Evolutionary conservation across 257 asterid genomes (phyloP), one percentile per base, ranked within the genome.

Genomic region (Prunella vulgaris): DNA sequence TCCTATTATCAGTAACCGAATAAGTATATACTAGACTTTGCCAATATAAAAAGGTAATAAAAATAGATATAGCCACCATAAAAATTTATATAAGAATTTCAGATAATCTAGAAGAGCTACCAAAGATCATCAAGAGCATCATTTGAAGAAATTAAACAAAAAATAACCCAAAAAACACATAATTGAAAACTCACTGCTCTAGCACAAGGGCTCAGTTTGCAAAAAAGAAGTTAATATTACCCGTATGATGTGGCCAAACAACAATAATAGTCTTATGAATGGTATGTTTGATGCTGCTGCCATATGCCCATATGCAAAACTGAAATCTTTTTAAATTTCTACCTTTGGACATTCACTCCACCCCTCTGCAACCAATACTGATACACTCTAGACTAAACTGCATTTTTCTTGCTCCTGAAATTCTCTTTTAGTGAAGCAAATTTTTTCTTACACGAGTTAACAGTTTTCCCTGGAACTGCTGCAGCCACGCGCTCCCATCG

Each of bases 401-500:
- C 78, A 46, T 3, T 76, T 76, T 87, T 93, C 90, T 85, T 85
- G 91, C 61, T 93, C 90, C 99, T 88, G 86, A 90, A 90, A 74
- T 71, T 86, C 82, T 90, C 99, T 68, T 84, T 93, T 53, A 93
- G 85, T 21, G 82, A 78, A 0, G 88, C 77, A 53, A 90, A 80
- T 69, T 87, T 90, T 64, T 86, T 93, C 91, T 83, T 87, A 63
- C 97, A 90, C 78, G 86, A 94, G 77, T 58, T 74, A 22, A 86
- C 76, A 1, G 86, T 80, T 83, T 87, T 93, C 32, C 96, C 97
- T 1, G 88, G 91, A 70, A 93, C 96, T 22, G 96, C 96, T 32
- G 92, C 81, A 17, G 96, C 90, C 6, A 93, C 83, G 1, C 86
- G 90, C 74, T 93, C 99, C 97, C 99, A 93, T 1, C 99, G 76